phyloP scores from a whole-genome alignment of 495 filamentous ascomycete genomes.

The Recurvomyces mirabilis region DNA sequence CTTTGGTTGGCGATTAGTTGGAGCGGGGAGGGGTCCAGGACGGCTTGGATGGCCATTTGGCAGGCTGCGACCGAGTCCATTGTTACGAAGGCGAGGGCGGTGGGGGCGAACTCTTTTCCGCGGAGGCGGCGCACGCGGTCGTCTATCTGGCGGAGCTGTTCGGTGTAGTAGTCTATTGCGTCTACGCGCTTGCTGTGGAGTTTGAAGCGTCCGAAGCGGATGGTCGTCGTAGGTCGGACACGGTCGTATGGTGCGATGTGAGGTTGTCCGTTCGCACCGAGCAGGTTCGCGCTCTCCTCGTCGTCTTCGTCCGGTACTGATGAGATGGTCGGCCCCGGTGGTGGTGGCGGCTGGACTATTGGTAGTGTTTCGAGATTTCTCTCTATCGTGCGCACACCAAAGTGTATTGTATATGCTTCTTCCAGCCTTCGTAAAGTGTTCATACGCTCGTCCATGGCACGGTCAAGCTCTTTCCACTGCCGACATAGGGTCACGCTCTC shows the following conservation, averaged over 20 bases:
- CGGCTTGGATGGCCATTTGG: constrained; percentile 90
- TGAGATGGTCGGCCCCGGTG: constrained; percentile 26
- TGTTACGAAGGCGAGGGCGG: constrained; percentile 83
- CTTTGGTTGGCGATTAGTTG: constrained; percentile 75
- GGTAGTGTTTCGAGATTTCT: constrained; percentile 41
- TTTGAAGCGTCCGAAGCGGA: constrained; percentile 72
- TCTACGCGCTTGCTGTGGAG: constrained; percentile 65
- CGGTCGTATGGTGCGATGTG: constrained; percentile 34
- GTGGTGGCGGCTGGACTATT: constrained; percentile 38
- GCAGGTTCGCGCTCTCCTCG: constrained; percentile 41
- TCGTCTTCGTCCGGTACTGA: constrained; percentile 30
- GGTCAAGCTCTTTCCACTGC: constrained; percentile 76
- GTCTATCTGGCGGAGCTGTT: constrained; percentile 70
- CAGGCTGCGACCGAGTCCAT: constrained; percentile 88
- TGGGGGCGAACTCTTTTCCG: constrained; percentile 65
- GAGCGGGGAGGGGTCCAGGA: constrained; percentile 78
- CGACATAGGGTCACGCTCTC: constrained; percentile 79
- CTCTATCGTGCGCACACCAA: constrained; percentile 41
- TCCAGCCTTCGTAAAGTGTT: constrained; percentile 62
- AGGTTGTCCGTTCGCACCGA: constrained; percentile 36
- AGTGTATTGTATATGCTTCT: constrained; percentile 67
- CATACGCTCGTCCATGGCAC: constrained; percentile 56
- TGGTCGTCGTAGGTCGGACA: constrained; percentile 54
- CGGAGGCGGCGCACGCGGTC: constrained; percentile 61
- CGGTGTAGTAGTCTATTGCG: constrained; percentile 86